Evolutionary conservation across 208 protist genomes (phyloP).

Genomic region (Wallacemonas collosoma): DNA sequence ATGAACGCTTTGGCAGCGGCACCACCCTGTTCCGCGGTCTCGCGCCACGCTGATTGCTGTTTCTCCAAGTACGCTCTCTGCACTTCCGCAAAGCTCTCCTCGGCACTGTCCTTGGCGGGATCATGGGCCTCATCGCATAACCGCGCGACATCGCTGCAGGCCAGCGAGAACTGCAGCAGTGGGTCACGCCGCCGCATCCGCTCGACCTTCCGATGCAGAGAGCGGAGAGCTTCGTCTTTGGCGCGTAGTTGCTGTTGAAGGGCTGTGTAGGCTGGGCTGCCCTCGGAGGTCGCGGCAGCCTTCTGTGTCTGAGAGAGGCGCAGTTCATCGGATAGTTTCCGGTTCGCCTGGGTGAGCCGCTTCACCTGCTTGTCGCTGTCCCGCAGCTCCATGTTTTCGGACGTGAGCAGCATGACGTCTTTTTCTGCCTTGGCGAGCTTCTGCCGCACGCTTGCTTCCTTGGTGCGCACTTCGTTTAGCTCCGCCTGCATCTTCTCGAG

Average conservation of each 20-base stretch:
- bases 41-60: constrained; percentile 58
- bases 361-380: constrained; percentile 61
- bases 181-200: constrained; percentile 79
- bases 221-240: constrained; percentile 67
- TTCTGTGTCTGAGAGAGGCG: constrained; percentile 32
- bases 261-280: constrained; percentile 32
- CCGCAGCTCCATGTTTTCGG: constrained; percentile 83
- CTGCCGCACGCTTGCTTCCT: constrained; percentile 53
- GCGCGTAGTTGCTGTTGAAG: constrained; percentile 59
- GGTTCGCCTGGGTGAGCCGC: constrained; percentile 47
- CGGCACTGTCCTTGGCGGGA: constrained; percentile 40
- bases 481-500: constrained; percentile 40
- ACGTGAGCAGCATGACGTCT: constrained; percentile 84
- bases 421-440: constrained; percentile 75
- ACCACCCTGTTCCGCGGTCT: constrained; percentile 26
- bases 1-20: constrained; percentile 56
- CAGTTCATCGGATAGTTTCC: constrained; percentile 41
- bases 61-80: constrained; percentile 39
- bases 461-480: constrained; percentile 30
- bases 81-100: constrained; percentile 57
- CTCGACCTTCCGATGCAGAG: constrained; percentile 83
- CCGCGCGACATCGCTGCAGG: constrained; percentile 73
- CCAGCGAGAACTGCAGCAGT: constrained; percentile 79
- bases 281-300: constrained; percentile 25
- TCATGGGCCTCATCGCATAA: constrained; percentile 39